These are phyloP conservation scores for Lepidium didymum DNA, from an alignment of 345 rosid species.

Conservation along the genomic window DNA sequence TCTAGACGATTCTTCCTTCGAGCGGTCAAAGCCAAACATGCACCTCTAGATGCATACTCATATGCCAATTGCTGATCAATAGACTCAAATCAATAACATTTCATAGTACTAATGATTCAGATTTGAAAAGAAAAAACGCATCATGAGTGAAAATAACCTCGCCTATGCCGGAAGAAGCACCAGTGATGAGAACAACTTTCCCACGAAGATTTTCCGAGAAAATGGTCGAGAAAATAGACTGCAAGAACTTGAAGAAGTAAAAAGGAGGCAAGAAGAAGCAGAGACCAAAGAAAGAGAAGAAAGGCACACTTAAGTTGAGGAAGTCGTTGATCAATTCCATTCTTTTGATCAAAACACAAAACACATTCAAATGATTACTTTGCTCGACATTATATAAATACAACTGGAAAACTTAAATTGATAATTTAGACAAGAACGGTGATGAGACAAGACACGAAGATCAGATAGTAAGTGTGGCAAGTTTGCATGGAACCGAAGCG, in stretches of 20 bases:
- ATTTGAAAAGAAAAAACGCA: too few species aligned
- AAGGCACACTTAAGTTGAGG: slow-evolving; percentile 44
- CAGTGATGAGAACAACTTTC: slow-evolving; percentile 56
- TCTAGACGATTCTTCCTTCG: slow-evolving; percentile 35
- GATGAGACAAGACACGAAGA: slow-evolving; percentile 22
- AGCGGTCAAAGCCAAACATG: slow-evolving; percentile 42
- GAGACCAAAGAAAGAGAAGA: slow-evolving; percentile 40
- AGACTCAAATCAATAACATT: background rate
- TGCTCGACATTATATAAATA: background rate
- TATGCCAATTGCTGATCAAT: slow-evolving; percentile 44
- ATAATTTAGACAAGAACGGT: background rate
- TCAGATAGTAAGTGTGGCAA: slow-evolving; percentile 27
- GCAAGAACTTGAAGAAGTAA: slow-evolving; percentile 34
- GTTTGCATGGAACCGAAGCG: slow-evolving; percentile 34
- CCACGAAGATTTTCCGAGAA: slow-evolving; percentile 39
- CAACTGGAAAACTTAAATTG: background rate
- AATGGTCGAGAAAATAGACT: slow-evolving; percentile 21
- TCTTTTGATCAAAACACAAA: background rate
- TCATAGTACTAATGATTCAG: background rate
- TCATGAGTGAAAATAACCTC: slow-evolving; percentile 32
- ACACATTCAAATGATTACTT: background rate
- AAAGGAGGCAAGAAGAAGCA: slow-evolving; percentile 45
- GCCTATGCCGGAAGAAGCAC: slow-evolving; percentile 66
- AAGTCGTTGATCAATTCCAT: slow-evolving; percentile 43
- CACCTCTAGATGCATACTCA: slow-evolving; percentile 51